Conservation (phyloP, 805 yeast genomes). For the Kluyveromyces aestuarii region DNA sequence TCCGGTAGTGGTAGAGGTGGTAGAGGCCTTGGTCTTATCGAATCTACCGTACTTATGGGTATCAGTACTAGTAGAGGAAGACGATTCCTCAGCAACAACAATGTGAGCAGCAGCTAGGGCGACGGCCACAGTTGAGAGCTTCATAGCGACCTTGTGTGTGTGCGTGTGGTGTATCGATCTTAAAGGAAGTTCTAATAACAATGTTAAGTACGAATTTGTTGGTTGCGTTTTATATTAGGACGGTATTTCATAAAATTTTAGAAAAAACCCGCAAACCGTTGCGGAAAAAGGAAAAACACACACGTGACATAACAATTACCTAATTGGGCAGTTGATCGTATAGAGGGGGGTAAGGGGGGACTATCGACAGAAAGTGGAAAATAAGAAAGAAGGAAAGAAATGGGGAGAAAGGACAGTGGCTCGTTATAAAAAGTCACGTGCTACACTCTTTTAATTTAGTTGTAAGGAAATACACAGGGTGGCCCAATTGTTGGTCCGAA, state of each 20-base stretch:
- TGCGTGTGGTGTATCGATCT: not conserved
- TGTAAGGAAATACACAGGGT: too few relatives aligned
- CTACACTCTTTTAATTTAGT: too few relatives aligned
- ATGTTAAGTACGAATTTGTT: not conserved
- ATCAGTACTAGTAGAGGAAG: slow-evolving; percentile 31
- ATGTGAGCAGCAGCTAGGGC: slow-evolving; percentile 31
- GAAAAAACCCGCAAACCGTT: not conserved
- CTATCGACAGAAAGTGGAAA: not conserved
- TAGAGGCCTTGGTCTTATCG: slow-evolving; percentile 33
- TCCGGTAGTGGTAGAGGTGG: slow-evolving; percentile 32
- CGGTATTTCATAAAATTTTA: not conserved
- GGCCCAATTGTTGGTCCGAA: too few relatives aligned
- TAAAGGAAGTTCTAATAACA: not conserved
- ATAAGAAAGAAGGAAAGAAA: not conserved
- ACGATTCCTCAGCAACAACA: slow-evolving; percentile 30
- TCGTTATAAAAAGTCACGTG: too few relatives aligned
- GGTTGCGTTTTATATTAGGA: not conserved
- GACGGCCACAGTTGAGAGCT: slow-evolving; percentile 34
- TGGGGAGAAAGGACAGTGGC: too few relatives aligned
- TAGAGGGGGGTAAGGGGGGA: too few relatives aligned
- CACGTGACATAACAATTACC: not conserved
- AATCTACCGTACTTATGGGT: slow-evolving; percentile 48
- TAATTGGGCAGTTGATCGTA: not conserved
- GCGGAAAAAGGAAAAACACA: not conserved
- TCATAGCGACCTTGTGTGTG: slow-evolving; percentile 26